Evolutionary conservation across 352 stramenopile genomes (phyloP), one percentile per base, ranked within the genome.

Genomic region (Globisporangium apiculatum): DNA sequence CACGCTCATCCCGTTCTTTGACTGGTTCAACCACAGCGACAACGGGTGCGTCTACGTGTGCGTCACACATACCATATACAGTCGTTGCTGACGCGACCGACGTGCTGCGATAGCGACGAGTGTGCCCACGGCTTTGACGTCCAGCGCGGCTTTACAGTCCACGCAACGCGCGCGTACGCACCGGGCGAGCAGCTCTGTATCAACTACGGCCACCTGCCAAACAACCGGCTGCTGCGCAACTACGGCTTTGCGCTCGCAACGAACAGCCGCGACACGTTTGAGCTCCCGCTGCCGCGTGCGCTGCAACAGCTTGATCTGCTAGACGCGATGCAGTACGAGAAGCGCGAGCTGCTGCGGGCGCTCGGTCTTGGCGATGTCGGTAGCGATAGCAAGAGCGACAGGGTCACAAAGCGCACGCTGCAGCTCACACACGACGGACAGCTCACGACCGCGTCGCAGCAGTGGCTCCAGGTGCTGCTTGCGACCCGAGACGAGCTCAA

Each of bases 1-100:
- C 69, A 75, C 82, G 18, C 71, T 94, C 14, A 86, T 91, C 37
- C 84, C 84, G 38, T 89, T 91, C 65, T 91, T 94, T 55, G 84
- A 94, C 71, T 94, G 75, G 76, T 92, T 92, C 64, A 91, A 94
- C 55, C 84, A 94, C 54, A 66, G 68, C 35, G 68, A 83, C 49
- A 69, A 70, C 17, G 71, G 78, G 80, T 91, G 71, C 36, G 61
- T 14, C 24, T 31, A 31, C 24, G 24, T 31, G 24, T 31, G 24
- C 24, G 24, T 3, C 24, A 31, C 3, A 31, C 24, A 31, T 31
- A 31, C 24, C 24, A 31, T 31, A 31, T 3, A 31, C 24, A 31
- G 24, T 3, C 24, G 24, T 31, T 31, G 24, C 24, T 31, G 24
- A 31, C 24, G 24, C 24, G 24, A 31, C 24, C 24, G 24, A 31